Evolutionary conservation across 148 eudicot genomes (phyloP).

Genomic region (Chenopodium formosanum): DNA sequence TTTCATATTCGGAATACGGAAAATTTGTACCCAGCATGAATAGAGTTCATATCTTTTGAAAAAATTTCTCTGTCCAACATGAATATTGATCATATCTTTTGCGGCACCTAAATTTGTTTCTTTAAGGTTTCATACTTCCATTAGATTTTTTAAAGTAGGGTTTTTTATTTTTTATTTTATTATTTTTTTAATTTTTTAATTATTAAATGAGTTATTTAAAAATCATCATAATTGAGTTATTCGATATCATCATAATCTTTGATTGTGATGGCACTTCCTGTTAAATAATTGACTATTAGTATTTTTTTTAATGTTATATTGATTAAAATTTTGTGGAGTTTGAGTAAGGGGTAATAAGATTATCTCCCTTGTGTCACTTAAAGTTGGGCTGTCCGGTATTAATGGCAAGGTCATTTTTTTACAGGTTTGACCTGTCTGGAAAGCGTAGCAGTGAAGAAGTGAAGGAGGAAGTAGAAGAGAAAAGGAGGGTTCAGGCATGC

Average conservation of each 20-base stretch:
- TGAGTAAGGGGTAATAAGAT: not conserved
- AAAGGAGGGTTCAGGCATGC: constrained; percentile 67
- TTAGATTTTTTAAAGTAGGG: no score
- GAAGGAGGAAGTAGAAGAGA: constrained; percentile 79
- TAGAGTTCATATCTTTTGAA: not conserved
- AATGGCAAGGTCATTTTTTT: constrained; percentile 2
- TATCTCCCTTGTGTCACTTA: not conserved
- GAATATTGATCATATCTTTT: not conserved
- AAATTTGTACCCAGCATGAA: not conserved
- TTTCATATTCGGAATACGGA: not conserved
- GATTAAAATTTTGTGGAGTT: not conserved
- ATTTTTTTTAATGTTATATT: not conserved
- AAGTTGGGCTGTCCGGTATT: not conserved
- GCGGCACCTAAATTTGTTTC: not conserved
- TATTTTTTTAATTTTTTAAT: no score
- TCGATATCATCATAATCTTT: no score
- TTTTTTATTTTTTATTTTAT: no score
- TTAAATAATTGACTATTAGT: no score
- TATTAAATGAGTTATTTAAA: no score
- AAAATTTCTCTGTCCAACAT: no score
- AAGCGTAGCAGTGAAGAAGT: constrained; percentile 59
- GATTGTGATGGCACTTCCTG: not conserved
- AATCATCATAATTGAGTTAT: no score
- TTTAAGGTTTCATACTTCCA: not conserved
- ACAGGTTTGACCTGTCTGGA: constrained; percentile 90